Conservation (phyloP, 306 rosid genomes). For the Potentilla sterilis region DNA sequence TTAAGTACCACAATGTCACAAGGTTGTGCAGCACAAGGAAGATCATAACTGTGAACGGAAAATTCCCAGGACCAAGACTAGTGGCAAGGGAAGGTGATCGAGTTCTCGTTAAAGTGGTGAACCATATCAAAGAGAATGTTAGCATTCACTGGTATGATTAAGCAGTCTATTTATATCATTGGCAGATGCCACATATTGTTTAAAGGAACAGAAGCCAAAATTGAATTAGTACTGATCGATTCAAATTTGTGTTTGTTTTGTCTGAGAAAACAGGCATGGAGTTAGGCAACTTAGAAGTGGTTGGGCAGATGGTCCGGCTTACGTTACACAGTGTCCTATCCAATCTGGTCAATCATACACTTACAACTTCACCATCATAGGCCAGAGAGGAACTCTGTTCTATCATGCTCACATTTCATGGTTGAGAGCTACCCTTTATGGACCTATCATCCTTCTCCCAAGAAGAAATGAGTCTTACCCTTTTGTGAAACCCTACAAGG, state of each 20-base stretch:
- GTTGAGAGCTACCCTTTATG: conserved; percentile 65
- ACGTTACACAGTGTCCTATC: conserved; percentile 85
- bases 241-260: neutral
- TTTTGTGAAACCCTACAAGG: conserved; percentile 59
- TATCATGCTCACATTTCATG: conserved; percentile 93
- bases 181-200: neutral
- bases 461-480: conserved; percentile 67
- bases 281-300: conserved; percentile 57
- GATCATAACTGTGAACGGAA: conserved; percentile 58
- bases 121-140: conserved; percentile 61
- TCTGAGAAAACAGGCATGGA: conserved; percentile 61
- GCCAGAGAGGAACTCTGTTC: conserved; percentile 75
- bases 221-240: neutral
- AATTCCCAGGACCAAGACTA: conserved; percentile 71
- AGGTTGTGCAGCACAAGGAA: conserved; percentile 72
- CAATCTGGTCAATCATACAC: conserved; percentile 57
- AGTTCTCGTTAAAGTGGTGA: conserved; percentile 58
- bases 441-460: conserved; percentile 77
- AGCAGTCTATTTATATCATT: neutral
- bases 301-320: conserved; percentile 89
- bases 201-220: neutral
- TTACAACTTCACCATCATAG: conserved; percentile 70
- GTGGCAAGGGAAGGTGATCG: conserved; percentile 83
- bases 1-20: conserved; percentile 49
- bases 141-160: conserved; percentile 68